A percentile compares a stretch with the other conserved stretches of the same genome.
Conservation (phyloP, 2,329 filamentous ascomycete species). For the Seiridium unicorne region DNA sequence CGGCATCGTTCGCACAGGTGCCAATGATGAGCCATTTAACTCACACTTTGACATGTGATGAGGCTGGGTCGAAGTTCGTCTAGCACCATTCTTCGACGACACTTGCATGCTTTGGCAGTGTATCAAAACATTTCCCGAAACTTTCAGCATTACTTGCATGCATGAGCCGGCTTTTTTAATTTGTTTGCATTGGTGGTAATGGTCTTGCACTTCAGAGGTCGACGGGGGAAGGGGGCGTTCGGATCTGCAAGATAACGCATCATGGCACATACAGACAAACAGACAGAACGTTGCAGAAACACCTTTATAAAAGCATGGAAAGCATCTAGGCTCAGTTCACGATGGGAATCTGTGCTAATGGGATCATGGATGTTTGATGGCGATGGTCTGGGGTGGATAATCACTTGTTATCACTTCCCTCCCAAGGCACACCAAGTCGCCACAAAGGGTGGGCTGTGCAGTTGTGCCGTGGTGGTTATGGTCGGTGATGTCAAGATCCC, state of each 20-base stretch:
- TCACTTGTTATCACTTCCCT: too few relatives aligned
- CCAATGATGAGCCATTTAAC: constrained; percentile 62
- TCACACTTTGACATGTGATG: constrained; percentile 63
- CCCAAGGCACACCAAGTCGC: too few relatives aligned
- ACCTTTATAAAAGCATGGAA: constrained; percentile 3
- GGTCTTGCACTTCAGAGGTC: constrained; percentile 17
- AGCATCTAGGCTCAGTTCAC: not conserved
- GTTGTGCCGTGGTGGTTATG: too few relatives aligned
- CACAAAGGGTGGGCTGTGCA: too few relatives aligned
- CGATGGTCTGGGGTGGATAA: not conserved
- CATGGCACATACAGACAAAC: constrained; percentile 28
- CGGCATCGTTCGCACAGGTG: constrained; percentile 56
- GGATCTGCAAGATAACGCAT: constrained; percentile 24
- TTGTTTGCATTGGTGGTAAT: constrained; percentile 28
- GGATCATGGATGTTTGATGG: not conserved
- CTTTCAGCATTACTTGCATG: constrained; percentile 18
- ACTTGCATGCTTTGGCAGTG: constrained; percentile 1
- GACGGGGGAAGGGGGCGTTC: constrained; percentile 25
- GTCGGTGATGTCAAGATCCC: too few relatives aligned
- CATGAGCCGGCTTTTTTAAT: constrained; percentile 27
- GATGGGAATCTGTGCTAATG: not conserved
- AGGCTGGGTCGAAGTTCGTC: constrained; percentile 9
- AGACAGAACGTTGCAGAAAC: constrained; percentile 5
- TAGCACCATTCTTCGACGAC: not conserved
- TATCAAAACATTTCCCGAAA: constrained; percentile 5